These are phyloP conservation scores for Sporobolomyces roseus DNA, from an alignment of 768 basidiomycete species.

Conservation along the genomic window DNA sequence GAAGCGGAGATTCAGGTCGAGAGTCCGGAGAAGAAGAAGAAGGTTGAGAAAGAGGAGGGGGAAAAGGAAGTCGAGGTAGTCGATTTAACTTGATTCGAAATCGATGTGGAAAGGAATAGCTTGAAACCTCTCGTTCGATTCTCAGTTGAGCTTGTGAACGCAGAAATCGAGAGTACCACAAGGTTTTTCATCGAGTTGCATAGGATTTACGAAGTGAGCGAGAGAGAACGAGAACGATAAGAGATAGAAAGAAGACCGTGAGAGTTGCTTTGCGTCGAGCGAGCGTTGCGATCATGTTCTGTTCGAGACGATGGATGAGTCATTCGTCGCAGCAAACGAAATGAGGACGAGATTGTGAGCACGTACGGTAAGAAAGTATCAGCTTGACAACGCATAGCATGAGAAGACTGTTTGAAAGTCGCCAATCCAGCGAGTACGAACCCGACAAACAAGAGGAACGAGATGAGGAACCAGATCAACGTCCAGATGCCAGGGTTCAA, in stretches of 20 bases:
- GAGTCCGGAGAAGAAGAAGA: conserved; percentile 28
- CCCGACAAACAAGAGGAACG: conserved; percentile 37
- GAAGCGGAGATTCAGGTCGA: conserved; percentile 38
- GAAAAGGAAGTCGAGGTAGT: conserved; percentile 18
- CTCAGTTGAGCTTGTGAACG: too few species aligned
- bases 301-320: too few species aligned
- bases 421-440: conserved; percentile 38
- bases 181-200: too few species aligned
- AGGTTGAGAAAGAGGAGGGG: conserved; percentile 10
- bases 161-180: too few species aligned
- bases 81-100: conserved; percentile 7
- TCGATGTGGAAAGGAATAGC: neutral
- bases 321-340: too few species aligned
- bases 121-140: too few species aligned
- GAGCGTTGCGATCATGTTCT: too few species aligned
- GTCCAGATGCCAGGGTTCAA: conserved; percentile 21
- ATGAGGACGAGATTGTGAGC: neutral
- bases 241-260: too few species aligned
- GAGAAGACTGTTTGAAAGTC: conserved; percentile 34
- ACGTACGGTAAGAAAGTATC: conserved; percentile 25
- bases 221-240: too few species aligned
- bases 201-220: too few species aligned
- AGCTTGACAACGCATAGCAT: conserved; percentile 37
- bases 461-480: conserved; percentile 25
- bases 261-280: too few species aligned